These are phyloP conservation scores for Pyricularia grisea DNA, from an alignment of 2,329 filamentous ascomycete species.

Conservation along the genomic window DNA sequence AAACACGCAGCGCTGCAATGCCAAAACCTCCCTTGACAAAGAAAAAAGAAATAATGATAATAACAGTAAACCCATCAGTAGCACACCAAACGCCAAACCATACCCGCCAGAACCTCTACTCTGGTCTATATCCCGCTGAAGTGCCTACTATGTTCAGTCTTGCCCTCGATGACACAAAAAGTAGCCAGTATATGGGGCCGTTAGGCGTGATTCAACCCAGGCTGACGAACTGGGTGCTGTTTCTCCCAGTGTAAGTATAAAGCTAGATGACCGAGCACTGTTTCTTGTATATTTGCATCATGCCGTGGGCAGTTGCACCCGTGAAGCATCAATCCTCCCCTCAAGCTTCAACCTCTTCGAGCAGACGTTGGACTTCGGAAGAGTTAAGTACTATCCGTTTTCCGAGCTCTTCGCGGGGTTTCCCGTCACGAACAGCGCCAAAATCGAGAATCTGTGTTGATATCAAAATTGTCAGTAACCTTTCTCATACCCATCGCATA, in stretches of 20 bases:
- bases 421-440: slow-evolving; percentile 83
- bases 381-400: slow-evolving; percentile 63
- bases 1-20: neutral
- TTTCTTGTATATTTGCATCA: neutral
- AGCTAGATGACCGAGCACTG: neutral
- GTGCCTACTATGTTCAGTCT: neutral
- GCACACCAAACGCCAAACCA: neutral
- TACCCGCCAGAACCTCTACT: neutral
- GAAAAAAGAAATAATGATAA: neutral
- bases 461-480: slow-evolving; percentile 15
- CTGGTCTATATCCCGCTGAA: neutral
- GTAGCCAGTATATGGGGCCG: neutral
- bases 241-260: neutral
- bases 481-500: slow-evolving; percentile 12
- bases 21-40: neutral
- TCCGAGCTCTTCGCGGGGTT: slow-evolving; percentile 67
- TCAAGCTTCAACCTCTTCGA: slow-evolving; percentile 28
- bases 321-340: neutral
- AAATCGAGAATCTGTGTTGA: slow-evolving; percentile 83
- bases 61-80: neutral
- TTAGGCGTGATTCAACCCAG: neutral
- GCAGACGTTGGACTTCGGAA: slow-evolving; percentile 39
- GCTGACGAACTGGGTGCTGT: neutral
- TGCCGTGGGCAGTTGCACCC: neutral
- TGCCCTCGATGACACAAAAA: neutral